Percentiles rank a stretch among this genome's conserved stretches.
phyloP scores from a whole-genome alignment of 305 asterid genomes.

The Ajuga reptans region DNA sequence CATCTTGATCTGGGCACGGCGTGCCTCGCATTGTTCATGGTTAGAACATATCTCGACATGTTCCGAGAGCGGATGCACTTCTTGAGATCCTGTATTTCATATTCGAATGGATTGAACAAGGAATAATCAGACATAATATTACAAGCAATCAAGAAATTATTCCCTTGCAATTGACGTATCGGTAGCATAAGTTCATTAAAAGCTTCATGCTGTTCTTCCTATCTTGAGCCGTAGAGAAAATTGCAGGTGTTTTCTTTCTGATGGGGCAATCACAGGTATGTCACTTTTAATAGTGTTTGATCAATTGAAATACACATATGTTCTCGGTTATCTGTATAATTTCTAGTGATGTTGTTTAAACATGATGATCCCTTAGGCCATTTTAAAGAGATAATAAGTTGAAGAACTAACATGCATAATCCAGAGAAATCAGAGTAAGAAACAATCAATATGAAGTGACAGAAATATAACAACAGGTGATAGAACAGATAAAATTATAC shows the following conservation, averaged over 20 bases:
- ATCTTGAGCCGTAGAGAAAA: no score
- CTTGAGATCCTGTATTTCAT: slow-evolving; percentile 59
- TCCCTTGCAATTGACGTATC: background rate
- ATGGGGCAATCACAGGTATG: background rate
- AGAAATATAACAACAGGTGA: background rate
- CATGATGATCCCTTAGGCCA: background rate
- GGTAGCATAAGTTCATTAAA: background rate
- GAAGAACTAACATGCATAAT: background rate
- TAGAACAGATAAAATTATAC: background rate
- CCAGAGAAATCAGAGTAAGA: slow-evolving; percentile 3
- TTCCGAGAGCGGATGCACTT: slow-evolving; percentile 46
- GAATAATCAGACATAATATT: background rate
- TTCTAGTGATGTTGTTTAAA: background rate
- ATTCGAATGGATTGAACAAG: slow-evolving; percentile 2
- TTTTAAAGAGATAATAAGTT: background rate
- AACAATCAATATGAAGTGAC: background rate
- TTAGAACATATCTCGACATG: slow-evolving; percentile 55
- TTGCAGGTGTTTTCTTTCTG: no score
- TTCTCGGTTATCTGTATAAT: background rate
- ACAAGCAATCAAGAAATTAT: slow-evolving; percentile 5
- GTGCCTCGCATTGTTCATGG: slow-evolving; percentile 78
- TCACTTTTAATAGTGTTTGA: background rate
- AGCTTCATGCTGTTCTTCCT: background rate
- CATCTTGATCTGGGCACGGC: slow-evolving; percentile 61
- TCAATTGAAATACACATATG: background rate